Conservation (phyloP, 441 rosid species). For the Populus hybrid region DNA sequence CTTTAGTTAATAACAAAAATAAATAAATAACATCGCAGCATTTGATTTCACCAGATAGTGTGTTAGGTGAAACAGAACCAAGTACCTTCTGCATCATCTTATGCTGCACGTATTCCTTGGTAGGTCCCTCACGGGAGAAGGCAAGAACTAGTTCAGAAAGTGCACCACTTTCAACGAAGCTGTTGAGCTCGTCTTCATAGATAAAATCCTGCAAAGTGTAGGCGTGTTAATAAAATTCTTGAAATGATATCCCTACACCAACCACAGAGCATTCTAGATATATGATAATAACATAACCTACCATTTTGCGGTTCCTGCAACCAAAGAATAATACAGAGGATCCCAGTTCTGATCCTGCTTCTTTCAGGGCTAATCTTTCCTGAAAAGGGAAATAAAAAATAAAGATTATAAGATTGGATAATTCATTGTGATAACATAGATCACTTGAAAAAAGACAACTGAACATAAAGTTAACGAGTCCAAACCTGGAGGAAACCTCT, state of each 20-base stretch:
- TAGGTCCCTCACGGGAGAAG: conserved; percentile 96
- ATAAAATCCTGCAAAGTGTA: conserved; percentile 60
- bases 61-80: conserved; percentile 16
- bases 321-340: conserved; percentile 86
- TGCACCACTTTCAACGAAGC: conserved; percentile 65
- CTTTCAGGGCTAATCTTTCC: conserved; percentile 83
- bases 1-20: neutral
- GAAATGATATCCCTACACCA: neutral
- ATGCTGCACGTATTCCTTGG: conserved; percentile 93
- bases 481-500: conserved; percentile 93
- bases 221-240: neutral
- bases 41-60: neutral
- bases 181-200: conserved; percentile 80
- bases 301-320: conserved; percentile 88
- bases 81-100: conserved; percentile 89
- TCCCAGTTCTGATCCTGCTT: conserved; percentile 81
- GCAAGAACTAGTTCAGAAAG: conserved; percentile 83
- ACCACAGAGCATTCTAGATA: conserved; percentile 10
- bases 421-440: neutral
- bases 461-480: neutral
- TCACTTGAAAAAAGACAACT: neutral
- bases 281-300: conserved; percentile 21
- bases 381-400: conserved; percentile 28
- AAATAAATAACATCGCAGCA: neutral
- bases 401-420: neutral